Conservation (phyloP, 2,329 filamentous ascomycete genomes). For the Trichoderma harzianum region DNA sequence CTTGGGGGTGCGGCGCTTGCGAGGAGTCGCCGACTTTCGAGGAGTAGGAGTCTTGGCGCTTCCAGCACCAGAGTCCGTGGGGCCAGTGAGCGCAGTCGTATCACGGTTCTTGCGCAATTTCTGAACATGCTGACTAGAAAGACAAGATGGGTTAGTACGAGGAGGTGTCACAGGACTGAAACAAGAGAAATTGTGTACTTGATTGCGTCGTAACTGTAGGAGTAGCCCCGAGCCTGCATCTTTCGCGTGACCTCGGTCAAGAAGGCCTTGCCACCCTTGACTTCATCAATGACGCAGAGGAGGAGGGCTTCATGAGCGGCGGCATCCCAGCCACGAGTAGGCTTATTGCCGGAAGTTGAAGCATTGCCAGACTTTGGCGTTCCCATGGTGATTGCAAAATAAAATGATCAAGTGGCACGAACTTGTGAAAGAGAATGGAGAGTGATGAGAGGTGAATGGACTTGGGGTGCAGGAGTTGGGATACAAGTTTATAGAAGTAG, state of each 20-base stretch:
- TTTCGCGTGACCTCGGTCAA: slow-evolving; percentile 31
- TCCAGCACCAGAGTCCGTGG: slow-evolving; percentile 15
- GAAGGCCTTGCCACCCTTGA: slow-evolving; percentile 34
- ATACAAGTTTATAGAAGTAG: background rate
- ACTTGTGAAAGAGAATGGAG: background rate
- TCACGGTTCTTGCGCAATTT: slow-evolving; percentile 41
- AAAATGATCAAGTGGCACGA: background rate
- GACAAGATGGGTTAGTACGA: slow-evolving; percentile 19
- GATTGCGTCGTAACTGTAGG: slow-evolving; percentile 39
- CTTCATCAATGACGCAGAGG: slow-evolving; percentile 34
- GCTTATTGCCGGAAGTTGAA: slow-evolving; percentile 21
- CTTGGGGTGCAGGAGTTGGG: background rate
- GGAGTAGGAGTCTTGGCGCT: slow-evolving; percentile 23
- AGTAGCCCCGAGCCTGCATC: slow-evolving; percentile 36
- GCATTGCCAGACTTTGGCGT: background rate
- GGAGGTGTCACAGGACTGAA: slow-evolving; percentile 21
- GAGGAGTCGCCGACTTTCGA: slow-evolving; percentile 25
- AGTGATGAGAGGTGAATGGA: background rate
- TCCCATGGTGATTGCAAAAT: slow-evolving; percentile 13
- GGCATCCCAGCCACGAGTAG: slow-evolving; percentile 34
- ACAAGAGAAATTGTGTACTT: slow-evolving; percentile 31
- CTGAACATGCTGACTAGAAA: slow-evolving; percentile 43
- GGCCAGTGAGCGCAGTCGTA: slow-evolving; percentile 25
- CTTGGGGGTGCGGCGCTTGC: slow-evolving; percentile 32
- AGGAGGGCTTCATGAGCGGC: slow-evolving; percentile 40